Conservation (phyloP, 2,329 filamentous ascomycete genomes). For the Arachnomyces sp. region DNA sequence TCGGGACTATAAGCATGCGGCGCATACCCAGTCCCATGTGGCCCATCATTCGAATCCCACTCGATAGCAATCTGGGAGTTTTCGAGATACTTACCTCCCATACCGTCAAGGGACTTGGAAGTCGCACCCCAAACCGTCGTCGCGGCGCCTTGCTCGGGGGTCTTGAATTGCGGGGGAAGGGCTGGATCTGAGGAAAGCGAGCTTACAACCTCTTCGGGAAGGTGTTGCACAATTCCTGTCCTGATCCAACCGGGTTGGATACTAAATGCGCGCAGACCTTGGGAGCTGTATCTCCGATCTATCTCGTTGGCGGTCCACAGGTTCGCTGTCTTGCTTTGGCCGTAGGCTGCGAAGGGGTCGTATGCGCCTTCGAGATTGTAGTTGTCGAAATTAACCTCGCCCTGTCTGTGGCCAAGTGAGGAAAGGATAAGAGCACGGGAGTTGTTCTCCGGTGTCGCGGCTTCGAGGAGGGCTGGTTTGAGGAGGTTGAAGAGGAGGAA, state of each 20-base stretch:
- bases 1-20: slow-evolving; percentile 26
- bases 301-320: slow-evolving; percentile 45
- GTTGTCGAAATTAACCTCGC: slow-evolving; percentile 28
- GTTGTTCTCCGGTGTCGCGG: slow-evolving; percentile 28
- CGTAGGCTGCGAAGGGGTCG: slow-evolving; percentile 35
- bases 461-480: slow-evolving; percentile 19
- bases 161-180: background rate
- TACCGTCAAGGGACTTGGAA: slow-evolving; percentile 1
- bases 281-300: slow-evolving; percentile 40
- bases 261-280: slow-evolving; percentile 37
- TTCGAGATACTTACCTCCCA: background rate
- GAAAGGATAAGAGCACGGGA: slow-evolving; percentile 43
- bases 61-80: too few relatives aligned
- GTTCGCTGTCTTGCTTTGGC: slow-evolving; percentile 44
- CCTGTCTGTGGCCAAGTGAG: slow-evolving; percentile 35
- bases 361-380: slow-evolving; percentile 33
- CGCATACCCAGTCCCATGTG: background rate
- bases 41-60: too few relatives aligned
- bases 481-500: slow-evolving; percentile 48
- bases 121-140: slow-evolving; percentile 2
- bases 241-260: slow-evolving; percentile 42
- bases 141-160: background rate
- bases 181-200: too few relatives aligned
- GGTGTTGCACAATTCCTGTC: slow-evolving; percentile 10
- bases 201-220: too few relatives aligned